phyloP scores from a whole-genome alignment of 73 alveolate species.

The Halteria grandinella region DNA sequence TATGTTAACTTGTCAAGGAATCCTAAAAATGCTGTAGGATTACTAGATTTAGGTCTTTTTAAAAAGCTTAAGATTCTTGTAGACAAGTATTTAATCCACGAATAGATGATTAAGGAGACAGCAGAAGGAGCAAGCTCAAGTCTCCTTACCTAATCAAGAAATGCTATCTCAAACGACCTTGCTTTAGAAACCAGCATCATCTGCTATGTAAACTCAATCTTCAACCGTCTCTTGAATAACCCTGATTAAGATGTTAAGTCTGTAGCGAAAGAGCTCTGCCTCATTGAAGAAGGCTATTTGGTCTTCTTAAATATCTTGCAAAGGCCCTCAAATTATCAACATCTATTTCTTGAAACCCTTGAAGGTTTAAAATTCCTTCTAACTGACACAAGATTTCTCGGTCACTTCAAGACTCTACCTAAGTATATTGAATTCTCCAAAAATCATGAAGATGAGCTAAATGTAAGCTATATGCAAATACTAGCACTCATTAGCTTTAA shows the following conservation, averaged over 20 bases:
- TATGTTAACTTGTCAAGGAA: constrained; percentile 61
- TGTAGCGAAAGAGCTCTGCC: constrained; percentile 40
- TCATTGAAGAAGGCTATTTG: constrained; percentile 63
- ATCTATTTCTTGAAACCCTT: constrained; percentile 62
- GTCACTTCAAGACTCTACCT: constrained; percentile 49
- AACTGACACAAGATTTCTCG: constrained; percentile 53
- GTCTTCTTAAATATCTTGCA: constrained; percentile 58
- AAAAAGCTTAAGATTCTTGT: constrained; percentile 55
- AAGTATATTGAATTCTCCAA: constrained; percentile 12
- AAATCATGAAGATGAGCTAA: constrained; percentile 22
- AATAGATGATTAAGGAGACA: too few species aligned
- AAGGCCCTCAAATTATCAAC: constrained; percentile 36
- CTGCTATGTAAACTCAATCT: constrained; percentile 54
- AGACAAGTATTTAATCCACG: too few species aligned
- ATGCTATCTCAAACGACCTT: not conserved
- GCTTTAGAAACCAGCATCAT: constrained; percentile 34
- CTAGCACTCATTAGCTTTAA: constrained; percentile 66
- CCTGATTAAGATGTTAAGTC: too few species aligned
- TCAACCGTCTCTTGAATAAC: constrained; percentile 37
- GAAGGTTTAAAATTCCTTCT: constrained; percentile 59
- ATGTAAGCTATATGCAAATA: constrained; percentile 49
- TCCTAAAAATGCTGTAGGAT: constrained; percentile 41
- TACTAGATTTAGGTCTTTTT: constrained; percentile 37
- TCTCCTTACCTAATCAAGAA: constrained; percentile 11
- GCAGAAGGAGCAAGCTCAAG: too few species aligned